A percentile compares a stretch with the other conserved stretches of the same genome.
Evolutionary conservation across 2,329 filamentous ascomycete species (phyloP).

Genomic region (Ambrosiella beaveri): DNA sequence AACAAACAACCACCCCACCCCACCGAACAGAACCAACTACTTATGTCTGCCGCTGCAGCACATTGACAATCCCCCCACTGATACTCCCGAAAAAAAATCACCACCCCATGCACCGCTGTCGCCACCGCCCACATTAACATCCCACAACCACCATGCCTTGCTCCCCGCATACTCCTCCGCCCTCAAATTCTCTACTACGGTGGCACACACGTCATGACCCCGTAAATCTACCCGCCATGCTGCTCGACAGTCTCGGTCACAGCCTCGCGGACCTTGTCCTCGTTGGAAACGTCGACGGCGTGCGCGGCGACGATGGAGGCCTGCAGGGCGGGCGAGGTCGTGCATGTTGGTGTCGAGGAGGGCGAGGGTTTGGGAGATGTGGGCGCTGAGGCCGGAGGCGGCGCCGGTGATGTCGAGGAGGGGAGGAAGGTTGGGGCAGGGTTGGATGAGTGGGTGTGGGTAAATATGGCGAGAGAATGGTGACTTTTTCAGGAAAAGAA

Average conservation of each 20-base stretch:
- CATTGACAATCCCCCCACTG: conserved; percentile 85
- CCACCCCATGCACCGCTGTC: conserved; percentile 67
- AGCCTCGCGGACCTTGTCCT: conserved; percentile 4
- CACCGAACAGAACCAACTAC: conserved; percentile 14
- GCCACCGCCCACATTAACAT: conserved; percentile 83
- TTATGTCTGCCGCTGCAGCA: conserved; percentile 75
- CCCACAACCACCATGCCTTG: conserved; percentile 83
- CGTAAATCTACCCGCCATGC: conserved; percentile 50
- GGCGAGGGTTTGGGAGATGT: conserved; percentile 84
- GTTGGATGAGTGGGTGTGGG: too few relatives aligned
- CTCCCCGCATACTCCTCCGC: conserved; percentile 82
- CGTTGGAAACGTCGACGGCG: conserved; percentile 29
- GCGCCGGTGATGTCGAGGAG: conserved; percentile 82
- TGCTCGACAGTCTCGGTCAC: conserved; percentile 41
- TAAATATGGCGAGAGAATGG: too few relatives aligned
- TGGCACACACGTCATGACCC: conserved; percentile 90
- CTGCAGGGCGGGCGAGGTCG: background rate
- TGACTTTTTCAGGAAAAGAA: too few relatives aligned
- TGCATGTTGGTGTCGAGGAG: conserved; percentile 74
- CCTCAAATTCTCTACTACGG: conserved; percentile 91
- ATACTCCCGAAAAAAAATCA: conserved; percentile 94
- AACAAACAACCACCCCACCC: background rate
- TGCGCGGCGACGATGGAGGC: conserved; percentile 52
- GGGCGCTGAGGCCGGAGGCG: conserved; percentile 71
- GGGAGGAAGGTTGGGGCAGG: conserved; percentile 48